Base-by-base conservation (phyloP, 805 yeast genomes). In the Vanderwaltozyma polyspora region DNA sequence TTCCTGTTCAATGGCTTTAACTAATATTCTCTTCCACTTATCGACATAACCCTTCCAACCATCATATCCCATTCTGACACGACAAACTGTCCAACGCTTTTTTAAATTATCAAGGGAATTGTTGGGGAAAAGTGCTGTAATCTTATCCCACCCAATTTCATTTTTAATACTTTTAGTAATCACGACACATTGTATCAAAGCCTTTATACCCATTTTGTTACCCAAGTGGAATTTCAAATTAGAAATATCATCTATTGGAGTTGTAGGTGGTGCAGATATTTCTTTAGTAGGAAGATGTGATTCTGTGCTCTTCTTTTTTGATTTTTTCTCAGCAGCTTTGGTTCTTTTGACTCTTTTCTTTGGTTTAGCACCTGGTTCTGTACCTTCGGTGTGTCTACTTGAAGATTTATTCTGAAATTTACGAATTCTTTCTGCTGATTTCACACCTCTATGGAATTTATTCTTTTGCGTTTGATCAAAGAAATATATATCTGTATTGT, bases 11-110 rank as follows among this genome's bases (percentile, higher is more conserved):
- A 83, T 74, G 0, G 76, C 78, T 26, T 61, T 58, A 24, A 76
- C 45, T 17, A 86, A 67, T 15, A 82, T 65, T 15, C 63, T 64
- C 46, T 82, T 89, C 78, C 91, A 87, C 10, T 67, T 66, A 30
- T 66, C 64, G 31, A 66, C 59, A 0, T 72, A 67, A 24, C 68
- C 68, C 28, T 67, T 70, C 28, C 80, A 62, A 0, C 77, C 80
- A 33, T 68, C 64, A 12, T 59, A 55, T 0, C 91, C 91, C 66
- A 45, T 63, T 28, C 83, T 66, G 7, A 81, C 66, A 14, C 71
- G 63, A 2, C 79, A 73, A 4, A 36, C 36, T 6, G 53, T 51
- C 95, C 95, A 87, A 39, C 72, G 76, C 33, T 72, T 70, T 41
- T 67, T 68, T 19, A 79, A 57, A 9, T 66, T 60, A 7, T 66